Conservation (phyloP, 2,329 filamentous ascomycete genomes). For the Paraconiothyrium brasiliense region DNA sequence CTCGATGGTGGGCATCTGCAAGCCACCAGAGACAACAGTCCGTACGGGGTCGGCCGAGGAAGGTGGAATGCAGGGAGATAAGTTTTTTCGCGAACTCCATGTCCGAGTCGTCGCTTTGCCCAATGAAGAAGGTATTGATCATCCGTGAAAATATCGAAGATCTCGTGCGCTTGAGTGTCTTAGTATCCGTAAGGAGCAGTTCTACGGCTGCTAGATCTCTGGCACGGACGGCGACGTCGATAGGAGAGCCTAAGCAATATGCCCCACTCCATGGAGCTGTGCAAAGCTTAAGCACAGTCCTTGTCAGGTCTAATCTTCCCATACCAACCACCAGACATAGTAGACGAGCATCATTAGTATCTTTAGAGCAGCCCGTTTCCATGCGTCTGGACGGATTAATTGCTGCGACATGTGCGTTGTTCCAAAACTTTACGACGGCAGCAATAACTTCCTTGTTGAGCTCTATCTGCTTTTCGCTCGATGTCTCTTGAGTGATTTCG, state of each 20-base stretch:
- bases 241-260: neutral
- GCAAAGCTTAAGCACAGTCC: neutral
- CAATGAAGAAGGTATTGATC: too few relatives aligned
- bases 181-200: neutral
- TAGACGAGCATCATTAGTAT: neutral
- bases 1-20: too few relatives aligned
- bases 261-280: neutral
- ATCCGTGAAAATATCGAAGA: neutral
- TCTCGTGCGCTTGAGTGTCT: neutral
- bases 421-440: neutral
- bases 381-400: neutral
- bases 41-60: neutral
- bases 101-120: too few relatives aligned
- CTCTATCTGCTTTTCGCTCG: neutral
- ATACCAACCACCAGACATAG: neutral
- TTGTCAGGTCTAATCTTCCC: neutral
- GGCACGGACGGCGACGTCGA: neutral
- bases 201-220: neutral
- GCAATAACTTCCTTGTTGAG: neutral
- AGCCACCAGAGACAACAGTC: neutral
- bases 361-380: neutral
- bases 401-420: neutral
- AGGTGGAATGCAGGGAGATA: neutral
- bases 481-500: neutral
- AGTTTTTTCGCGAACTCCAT: neutral